Percentiles rank a stretch among this genome's conserved stretches.
These are phyloP conservation scores for Fusarium solani-melongenae DNA, from an alignment of 2,329 filamentous ascomycete genomes.

Conservation along the genomic window DNA sequence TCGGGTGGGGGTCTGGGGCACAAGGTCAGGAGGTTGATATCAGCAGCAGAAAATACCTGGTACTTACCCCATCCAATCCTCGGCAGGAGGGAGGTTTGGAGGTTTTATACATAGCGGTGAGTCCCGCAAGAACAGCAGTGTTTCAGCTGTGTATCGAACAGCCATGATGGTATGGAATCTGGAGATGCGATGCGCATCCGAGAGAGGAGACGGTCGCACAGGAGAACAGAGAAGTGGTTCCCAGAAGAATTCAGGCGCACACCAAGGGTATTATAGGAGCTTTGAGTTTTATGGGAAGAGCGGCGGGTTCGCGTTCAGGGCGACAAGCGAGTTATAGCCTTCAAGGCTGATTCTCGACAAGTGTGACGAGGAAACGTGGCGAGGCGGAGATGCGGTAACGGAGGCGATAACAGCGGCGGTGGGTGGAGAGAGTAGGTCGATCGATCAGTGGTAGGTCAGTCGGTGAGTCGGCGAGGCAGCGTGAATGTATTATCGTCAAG, in stretches of 20 bases:
- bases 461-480: slow-evolving; percentile 10
- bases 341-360: slow-evolving; percentile 4
- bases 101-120: slow-evolving; percentile 89
- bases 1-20: slow-evolving; percentile 57
- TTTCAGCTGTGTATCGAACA: slow-evolving; percentile 78
- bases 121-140: slow-evolving; percentile 78
- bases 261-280: neutral
- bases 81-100: slow-evolving; percentile 79
- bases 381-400: slow-evolving; percentile 26
- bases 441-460: slow-evolving; percentile 9
- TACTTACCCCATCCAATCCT: slow-evolving; percentile 96
- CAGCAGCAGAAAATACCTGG: slow-evolving; percentile 5
- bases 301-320: neutral
- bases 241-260: neutral
- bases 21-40: slow-evolving; percentile 34
- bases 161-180: slow-evolving; percentile 60
- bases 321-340: neutral
- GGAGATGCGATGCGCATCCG: slow-evolving; percentile 53
- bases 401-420: slow-evolving; percentile 2
- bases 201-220: slow-evolving; percentile 37
- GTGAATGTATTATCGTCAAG: slow-evolving; percentile 10
- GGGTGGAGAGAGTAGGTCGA: slow-evolving; percentile 6
- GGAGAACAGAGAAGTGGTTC: slow-evolving; percentile 11
- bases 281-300: neutral
- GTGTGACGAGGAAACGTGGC: slow-evolving; percentile 26